phyloP scores from a whole-genome alignment of 306 rosid genomes.

The Corylus heterophylla region DNA sequence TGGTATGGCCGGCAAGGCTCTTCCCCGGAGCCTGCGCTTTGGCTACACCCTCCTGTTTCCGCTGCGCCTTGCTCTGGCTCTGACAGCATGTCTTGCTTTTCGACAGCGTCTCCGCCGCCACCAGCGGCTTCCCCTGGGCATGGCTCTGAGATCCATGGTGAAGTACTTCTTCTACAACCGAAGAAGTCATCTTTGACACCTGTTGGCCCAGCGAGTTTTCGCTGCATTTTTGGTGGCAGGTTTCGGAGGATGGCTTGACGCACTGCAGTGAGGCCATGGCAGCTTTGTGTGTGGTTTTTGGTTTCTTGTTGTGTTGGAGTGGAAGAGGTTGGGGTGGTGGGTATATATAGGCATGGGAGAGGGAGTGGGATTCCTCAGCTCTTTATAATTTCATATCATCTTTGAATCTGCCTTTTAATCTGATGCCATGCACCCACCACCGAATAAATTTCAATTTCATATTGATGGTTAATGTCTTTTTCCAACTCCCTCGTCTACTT shows the following conservation, averaged over 20 bases:
- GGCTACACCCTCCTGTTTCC: neutral
- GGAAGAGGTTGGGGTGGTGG: neutral
- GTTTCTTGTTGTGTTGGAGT: neutral
- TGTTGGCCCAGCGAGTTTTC: conserved; percentile 3
- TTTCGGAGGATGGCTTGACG: conserved; percentile 14
- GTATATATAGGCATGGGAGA: conserved; percentile 12
- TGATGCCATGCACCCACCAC: conserved; percentile 22
- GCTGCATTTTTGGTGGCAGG: conserved; percentile 17
- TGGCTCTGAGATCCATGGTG: neutral
- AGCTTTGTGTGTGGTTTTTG: neutral
- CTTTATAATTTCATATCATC: neutral
- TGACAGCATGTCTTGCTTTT: neutral
- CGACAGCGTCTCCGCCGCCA: neutral
- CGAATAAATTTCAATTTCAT: conserved; percentile 36
- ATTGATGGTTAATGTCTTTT: neutral
- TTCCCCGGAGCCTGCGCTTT: neutral
- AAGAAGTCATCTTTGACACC: conserved; percentile 11
- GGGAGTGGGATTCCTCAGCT: neutral
- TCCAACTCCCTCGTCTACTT: neutral
- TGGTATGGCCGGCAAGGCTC: neutral
- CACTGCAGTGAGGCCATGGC: conserved; percentile 37
- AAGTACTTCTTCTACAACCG: neutral
- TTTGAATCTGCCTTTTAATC: conserved; percentile 28
- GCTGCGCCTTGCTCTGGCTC: neutral
- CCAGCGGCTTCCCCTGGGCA: neutral